Evolutionary conservation across 2,329 filamentous ascomycete genomes (phyloP), one percentile per base, ranked within the genome.

Genomic region (Aspergillus sp.): DNA sequence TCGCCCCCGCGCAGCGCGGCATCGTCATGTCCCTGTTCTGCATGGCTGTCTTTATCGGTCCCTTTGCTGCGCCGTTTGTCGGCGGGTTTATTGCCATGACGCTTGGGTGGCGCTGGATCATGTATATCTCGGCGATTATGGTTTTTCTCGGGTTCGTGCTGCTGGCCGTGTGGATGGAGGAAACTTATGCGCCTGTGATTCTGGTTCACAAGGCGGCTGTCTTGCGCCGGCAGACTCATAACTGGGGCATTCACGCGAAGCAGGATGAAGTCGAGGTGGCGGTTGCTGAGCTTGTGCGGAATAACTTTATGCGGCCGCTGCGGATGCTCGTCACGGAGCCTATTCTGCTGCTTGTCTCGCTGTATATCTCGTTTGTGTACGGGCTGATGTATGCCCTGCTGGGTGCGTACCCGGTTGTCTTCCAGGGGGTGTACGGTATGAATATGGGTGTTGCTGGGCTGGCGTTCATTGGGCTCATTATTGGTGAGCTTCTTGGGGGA

Each of bases 201-300:
- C 59, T 72, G 7, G 66, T 71, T 17, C 66, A 65, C 22, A 71
- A 71, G 42, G 83, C 83, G 0, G 67, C 76, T 0, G 77, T 81
- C 48, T 66, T 85, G 2, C 74, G 83, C 15, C 74, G 82, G 12
- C 69, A 80, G 44, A 85, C 83, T 0, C 78, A 79, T 58, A 85
- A 85, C 58, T 85, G 83, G 83, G 83, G 82, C 2, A 85, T 85
- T 41, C 82, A 85, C 57, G 83, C 83, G 1, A 80, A 80, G 60
- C 74, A 76, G 61, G 80, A 82, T 60, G 79, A 83, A 66, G 77
- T 83, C 34, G 80, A 83, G 62, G 71, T 83, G n/a, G 78, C 81
- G 52, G 74, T 81, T 57, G 68, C 67, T 2, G 77, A 82, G 49
- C 62, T 83, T 5, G 63, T 82, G 6, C 71, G 76, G 3, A 78